Percentiles rank a stretch among this genome's conserved stretches.
Conservation (phyloP, 768 basidiomycete genomes). For the Russula compacta region DNA sequence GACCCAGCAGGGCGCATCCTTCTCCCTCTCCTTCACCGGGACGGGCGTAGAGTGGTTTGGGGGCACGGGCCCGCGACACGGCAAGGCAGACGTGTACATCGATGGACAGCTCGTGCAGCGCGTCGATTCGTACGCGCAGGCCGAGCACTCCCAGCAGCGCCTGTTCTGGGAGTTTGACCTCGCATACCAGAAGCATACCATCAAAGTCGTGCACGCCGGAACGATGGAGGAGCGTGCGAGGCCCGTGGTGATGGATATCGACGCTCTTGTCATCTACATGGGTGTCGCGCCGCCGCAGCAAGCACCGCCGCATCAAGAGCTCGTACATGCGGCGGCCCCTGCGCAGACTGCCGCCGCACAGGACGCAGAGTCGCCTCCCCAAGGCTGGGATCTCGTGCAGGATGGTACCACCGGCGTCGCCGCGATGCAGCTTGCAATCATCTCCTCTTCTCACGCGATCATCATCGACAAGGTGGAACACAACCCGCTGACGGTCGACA, state of each 20-base stretch:
- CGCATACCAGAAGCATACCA: constrained; percentile 41
- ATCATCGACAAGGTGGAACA: constrained; percentile 82
- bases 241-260: constrained; percentile 40
- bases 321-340: constrained; percentile 18
- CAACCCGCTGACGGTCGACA: constrained; percentile 59
- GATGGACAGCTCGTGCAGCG: constrained; percentile 40
- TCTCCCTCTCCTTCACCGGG: constrained; percentile 56
- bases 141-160: constrained; percentile 45
- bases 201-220: constrained; percentile 55
- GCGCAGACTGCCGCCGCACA: background rate
- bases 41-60: constrained; percentile 78
- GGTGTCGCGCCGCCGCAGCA: constrained; percentile 22
- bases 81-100: constrained; percentile 46
- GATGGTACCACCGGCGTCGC: constrained; percentile 65
- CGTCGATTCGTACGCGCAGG: constrained; percentile 38
- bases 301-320: constrained; percentile 15
- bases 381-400: constrained; percentile 50
- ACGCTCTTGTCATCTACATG: constrained; percentile 59
- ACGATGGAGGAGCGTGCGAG: constrained; percentile 30
- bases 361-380: constrained; percentile 1
- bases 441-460: constrained; percentile 61
- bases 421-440: constrained; percentile 67
- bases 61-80: constrained; percentile 43
- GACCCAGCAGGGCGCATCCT: constrained; percentile 37
- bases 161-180: constrained; percentile 55